phyloP scores from a whole-genome alignment of 208 protist species.

The Acanthamoeba culbertsoni region DNA sequence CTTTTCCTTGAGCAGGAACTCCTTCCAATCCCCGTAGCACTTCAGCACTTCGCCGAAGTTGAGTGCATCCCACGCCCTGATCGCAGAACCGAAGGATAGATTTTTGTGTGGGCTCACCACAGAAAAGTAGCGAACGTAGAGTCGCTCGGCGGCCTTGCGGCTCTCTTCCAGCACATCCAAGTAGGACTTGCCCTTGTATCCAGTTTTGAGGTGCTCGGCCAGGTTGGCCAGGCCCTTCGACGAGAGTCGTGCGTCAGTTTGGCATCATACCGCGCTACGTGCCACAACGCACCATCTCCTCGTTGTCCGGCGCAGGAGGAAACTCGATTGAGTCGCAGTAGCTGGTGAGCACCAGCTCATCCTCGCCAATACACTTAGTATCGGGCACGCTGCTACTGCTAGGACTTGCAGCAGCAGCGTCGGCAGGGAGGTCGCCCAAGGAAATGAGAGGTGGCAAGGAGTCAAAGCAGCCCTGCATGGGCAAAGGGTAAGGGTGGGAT shows the following conservation, averaged over 20 bases:
- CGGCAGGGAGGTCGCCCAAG: neutral
- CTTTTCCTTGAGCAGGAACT: neutral
- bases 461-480: no score
- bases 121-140: neutral
- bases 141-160: neutral
- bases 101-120: neutral
- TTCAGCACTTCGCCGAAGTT: neutral
- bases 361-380: neutral
- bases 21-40: neutral
- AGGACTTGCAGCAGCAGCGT: neutral
- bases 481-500: no score
- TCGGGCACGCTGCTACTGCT: neutral
- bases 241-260: neutral
- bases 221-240: neutral
- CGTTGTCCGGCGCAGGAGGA: neutral
- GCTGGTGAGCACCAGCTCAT: neutral
- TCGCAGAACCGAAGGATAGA: neutral
- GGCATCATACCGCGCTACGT: neutral
- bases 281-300: neutral
- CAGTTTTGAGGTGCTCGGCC: neutral
- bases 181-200: neutral
- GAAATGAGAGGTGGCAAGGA: no score
- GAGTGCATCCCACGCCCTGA: slow-evolving; percentile 28
- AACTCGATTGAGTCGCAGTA: slow-evolving; percentile 2
- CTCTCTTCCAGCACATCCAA: neutral